Conservation (phyloP, 352 stramenopile genomes). For the Pilasporangium apinafurcum region DNA sequence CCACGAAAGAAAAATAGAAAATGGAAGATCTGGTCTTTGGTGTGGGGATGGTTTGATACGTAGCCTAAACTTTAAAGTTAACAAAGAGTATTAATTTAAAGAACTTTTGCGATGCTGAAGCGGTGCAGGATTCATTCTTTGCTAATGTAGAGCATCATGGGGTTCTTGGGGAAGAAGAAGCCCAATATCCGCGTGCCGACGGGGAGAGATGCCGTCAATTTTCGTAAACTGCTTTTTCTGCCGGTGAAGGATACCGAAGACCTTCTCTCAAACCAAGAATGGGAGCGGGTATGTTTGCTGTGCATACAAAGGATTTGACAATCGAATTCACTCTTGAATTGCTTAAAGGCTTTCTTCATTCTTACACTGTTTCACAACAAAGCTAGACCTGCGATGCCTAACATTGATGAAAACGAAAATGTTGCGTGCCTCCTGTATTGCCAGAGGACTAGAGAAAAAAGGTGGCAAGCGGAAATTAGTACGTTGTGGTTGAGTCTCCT, state of each 20-base stretch:
- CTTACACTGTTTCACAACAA: not conserved
- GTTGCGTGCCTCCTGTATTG: conserved; percentile 70
- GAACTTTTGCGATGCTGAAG: too few species aligned
- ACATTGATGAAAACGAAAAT: conserved; percentile 83
- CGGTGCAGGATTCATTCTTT: too few species aligned
- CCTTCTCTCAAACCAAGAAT: conserved; percentile 57
- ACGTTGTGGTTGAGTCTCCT: not conserved
- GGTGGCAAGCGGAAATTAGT: conserved; percentile 62
- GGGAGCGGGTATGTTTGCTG: conserved; percentile 44
- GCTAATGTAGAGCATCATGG: conserved; percentile 23
- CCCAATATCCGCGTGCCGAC: conserved; percentile 61
- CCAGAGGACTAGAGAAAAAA: conserved; percentile 48
- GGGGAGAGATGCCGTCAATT: conserved; percentile 67
- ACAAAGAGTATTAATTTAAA: too few species aligned
- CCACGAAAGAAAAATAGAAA: too few species aligned
- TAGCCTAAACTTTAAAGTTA: too few species aligned
- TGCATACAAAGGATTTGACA: too few species aligned
- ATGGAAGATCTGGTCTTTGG: too few species aligned
- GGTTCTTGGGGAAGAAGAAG: conserved; percentile 57
- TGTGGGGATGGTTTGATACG: too few species aligned
- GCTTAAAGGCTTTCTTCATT: not conserved
- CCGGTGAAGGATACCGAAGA: conserved; percentile 61
- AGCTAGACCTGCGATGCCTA: conserved; percentile 77
- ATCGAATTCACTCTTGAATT: too few species aligned
- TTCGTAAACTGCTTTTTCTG: conserved; percentile 75